A percentile compares a stretch with the other conserved stretches of the same genome.
phyloP scores from a whole-genome alignment of 1,284 basidiomycete species.

The Marasmius oreades region DNA sequence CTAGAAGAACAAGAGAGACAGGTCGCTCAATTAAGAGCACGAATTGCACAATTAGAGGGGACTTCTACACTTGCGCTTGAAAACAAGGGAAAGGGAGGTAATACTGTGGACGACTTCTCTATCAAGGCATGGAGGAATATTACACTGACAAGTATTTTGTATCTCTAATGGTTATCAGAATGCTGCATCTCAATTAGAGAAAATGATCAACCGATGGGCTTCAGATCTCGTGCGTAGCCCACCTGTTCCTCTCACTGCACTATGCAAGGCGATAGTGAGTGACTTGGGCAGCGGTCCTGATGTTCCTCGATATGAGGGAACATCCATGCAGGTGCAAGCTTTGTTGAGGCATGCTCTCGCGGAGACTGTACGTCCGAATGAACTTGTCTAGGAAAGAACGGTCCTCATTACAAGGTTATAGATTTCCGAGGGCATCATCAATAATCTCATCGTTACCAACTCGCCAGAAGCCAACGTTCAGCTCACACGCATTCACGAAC shows the following conservation, averaged over 20 bases:
- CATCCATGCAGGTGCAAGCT: conserved; percentile 69
- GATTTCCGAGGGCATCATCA: conserved; percentile 76
- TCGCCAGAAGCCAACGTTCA: conserved; percentile 78
- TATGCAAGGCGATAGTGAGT: conserved; percentile 55
- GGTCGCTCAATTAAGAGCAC: conserved; percentile 63
- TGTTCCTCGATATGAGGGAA: conserved; percentile 35
- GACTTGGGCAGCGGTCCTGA: conserved; percentile 54
- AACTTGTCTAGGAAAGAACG: too few relatives aligned
- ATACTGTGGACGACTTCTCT: conserved; percentile 78
- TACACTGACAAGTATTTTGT: not conserved
- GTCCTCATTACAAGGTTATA: not conserved
- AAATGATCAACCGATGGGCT: conserved; percentile 79
- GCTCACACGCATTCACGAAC: conserved; percentile 78
- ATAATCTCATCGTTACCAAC: conserved; percentile 75
- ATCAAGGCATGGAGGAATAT: conserved; percentile 62
- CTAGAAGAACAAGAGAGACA: conserved; percentile 81
- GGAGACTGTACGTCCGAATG: conserved; percentile 37
- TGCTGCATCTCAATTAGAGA: conserved; percentile 72
- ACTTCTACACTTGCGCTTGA: conserved; percentile 32
- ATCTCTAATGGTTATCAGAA: conserved; percentile 40
- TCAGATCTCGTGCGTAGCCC: conserved; percentile 63
- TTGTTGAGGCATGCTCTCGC: conserved; percentile 74
- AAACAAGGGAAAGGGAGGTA: conserved; percentile 44
- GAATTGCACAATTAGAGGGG: conserved; percentile 73
- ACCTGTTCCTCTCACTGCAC: conserved; percentile 46